Conservation (phyloP, 495 filamentous ascomycete genomes). For the Neurospora tetrasperma region DNA sequence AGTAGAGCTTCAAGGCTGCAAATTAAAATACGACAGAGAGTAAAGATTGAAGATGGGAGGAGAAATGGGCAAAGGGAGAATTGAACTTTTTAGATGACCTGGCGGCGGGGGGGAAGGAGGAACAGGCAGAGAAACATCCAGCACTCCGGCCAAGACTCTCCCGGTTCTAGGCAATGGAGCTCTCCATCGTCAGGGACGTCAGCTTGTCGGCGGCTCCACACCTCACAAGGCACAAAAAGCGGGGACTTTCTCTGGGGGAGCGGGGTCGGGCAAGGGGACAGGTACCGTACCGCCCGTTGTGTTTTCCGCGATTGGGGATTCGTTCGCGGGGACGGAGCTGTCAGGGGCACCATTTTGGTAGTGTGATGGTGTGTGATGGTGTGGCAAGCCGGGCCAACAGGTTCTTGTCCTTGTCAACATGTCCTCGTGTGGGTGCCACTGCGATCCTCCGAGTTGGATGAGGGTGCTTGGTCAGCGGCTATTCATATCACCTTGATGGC, state of each 20-base stretch:
- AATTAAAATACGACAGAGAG: not conserved
- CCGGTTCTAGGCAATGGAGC: not conserved
- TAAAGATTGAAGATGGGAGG: not conserved
- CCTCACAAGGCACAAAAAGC: constrained; percentile 1
- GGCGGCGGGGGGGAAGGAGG: not conserved
- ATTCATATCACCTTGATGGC: not conserved
- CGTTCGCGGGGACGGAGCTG: not conserved
- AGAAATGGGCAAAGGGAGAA: not conserved
- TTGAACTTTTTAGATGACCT: not conserved
- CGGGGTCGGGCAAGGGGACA: too few species aligned
- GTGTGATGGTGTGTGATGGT: not conserved
- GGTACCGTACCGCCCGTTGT: too few species aligned
- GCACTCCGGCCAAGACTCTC: not conserved
- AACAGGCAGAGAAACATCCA: not conserved
- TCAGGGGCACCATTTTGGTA: not conserved
- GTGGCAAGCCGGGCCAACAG: not conserved
- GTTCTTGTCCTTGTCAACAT: not conserved
- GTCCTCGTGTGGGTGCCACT: not conserved
- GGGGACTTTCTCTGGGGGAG: not conserved
- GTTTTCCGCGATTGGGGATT: not conserved
- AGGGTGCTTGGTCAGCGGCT: not conserved
- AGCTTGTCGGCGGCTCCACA: not conserved
- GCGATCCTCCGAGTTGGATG: not conserved
- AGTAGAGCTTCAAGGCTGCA: not conserved
- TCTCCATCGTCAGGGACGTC: not conserved